Base-by-base conservation (phyloP, 768 basidiomycete genomes). In the Hygrophoropsis aurantiaca region DNA sequence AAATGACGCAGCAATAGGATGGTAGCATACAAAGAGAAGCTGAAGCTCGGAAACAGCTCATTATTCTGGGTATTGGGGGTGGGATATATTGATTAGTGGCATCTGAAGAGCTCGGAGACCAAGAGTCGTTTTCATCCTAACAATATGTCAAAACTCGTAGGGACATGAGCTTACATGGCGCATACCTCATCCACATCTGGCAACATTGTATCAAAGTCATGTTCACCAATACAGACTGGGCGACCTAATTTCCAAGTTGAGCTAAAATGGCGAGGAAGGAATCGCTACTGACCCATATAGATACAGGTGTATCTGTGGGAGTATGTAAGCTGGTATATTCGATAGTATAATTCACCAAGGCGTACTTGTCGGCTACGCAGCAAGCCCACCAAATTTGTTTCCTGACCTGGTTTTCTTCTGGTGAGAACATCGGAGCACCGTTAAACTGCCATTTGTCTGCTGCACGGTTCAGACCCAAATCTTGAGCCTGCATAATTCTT, bases 301-400 rank as follows among this genome's bases (percentile, higher is more conserved):
- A 85, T 73, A 19, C 85, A 85, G 3, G 81, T 81, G 61, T 85
- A 81, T 60, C 87, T 85, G 49, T 46, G 51, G 42, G 40, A 13
- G 27, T 7, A 30, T 30, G 13, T 30, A 40, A 42, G 19, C 20
- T 43, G 33, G 35, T 27, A 50, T 46, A 41, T 45, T n/a, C 45
- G 30, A 34, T 19, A 24, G 18, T 30, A 16, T 33, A 20, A 47
- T 27, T 20, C 32, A 19, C 41, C 16, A 40, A 34, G 49, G 46
- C 77, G 25, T 52, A 87, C 86, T 84, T 78, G 56, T 91, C 87
- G 35, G 80, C 79, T 35, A 84, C 68, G 55, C 79, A 77, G 58
- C 87, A 90, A 13, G 77, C 73, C 85, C 86, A 89, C 88, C 88
- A 91, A 35, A 89, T 84, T 53, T 87, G 85, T 41, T 81, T 79